These are phyloP conservation scores for Coprinellus micaceus DNA, from an alignment of 768 basidiomycete genomes.

Conservation along the genomic window DNA sequence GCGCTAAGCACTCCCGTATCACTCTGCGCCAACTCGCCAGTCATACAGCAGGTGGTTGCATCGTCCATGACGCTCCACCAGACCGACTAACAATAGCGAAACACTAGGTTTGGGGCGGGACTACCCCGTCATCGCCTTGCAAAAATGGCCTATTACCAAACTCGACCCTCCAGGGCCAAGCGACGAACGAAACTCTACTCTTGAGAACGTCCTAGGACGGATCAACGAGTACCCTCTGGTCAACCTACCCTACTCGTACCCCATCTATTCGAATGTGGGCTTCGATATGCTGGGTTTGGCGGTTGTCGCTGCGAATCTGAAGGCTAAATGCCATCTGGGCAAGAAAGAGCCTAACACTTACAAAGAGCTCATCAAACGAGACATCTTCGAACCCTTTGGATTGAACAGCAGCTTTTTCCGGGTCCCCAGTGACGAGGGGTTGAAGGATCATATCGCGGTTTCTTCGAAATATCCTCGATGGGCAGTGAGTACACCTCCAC, in stretches of 20 bases:
- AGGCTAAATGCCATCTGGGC: slow-evolving; percentile 30
- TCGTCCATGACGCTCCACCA: background rate
- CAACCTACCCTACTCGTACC: slow-evolving; percentile 41
- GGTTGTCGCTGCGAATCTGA: slow-evolving; percentile 52
- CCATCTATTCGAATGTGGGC: slow-evolving; percentile 75
- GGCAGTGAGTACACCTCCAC: slow-evolving; percentile 26
- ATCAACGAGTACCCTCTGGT: slow-evolving; percentile 37
- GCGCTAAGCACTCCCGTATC: slow-evolving; percentile 20
- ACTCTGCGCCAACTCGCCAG: slow-evolving; percentile 40
- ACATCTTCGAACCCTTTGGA: slow-evolving; percentile 46
- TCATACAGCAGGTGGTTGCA: slow-evolving; percentile 33
- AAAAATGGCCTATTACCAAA: slow-evolving; percentile 38
- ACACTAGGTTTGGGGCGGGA: slow-evolving; percentile 33
- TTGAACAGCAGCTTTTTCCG: slow-evolving; percentile 43
- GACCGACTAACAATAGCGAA: no score
- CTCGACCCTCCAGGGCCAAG: slow-evolving; percentile 7
- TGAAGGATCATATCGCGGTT: slow-evolving; percentile 35
- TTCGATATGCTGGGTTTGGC: slow-evolving; percentile 69
- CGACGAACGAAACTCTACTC: slow-evolving; percentile 8
- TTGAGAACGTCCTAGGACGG: slow-evolving; percentile 26
- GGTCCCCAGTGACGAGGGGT: slow-evolving; percentile 29
- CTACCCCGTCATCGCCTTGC: slow-evolving; percentile 28
- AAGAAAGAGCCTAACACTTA: slow-evolving; percentile 29
- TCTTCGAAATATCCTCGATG: slow-evolving; percentile 28
- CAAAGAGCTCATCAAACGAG: slow-evolving; percentile 41